A percentile compares a stretch with the other conserved stretches of the same genome.
These are phyloP conservation scores for Fusarium guadeloupense DNA, from an alignment of 2,329 filamentous ascomycete species.

Conservation along the genomic window DNA sequence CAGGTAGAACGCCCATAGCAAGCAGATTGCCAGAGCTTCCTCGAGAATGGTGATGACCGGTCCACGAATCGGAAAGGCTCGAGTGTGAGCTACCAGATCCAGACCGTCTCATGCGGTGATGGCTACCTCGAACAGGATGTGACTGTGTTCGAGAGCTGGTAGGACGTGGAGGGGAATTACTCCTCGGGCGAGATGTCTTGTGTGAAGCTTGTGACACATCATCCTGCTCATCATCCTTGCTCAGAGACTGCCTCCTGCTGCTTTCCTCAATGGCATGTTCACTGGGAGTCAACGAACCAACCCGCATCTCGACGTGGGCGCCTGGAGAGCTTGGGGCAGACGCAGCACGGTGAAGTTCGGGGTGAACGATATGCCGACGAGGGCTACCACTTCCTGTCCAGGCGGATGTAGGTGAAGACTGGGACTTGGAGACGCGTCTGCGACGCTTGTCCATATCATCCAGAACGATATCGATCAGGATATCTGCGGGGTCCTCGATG, in stretches of 20 bases:
- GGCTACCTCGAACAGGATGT: slow-evolving; percentile 71
- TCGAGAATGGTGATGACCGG: slow-evolving; percentile 64
- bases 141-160: slow-evolving; percentile 77
- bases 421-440: slow-evolving; percentile 85
- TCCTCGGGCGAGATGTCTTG: slow-evolving; percentile 68
- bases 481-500: slow-evolving; percentile 88
- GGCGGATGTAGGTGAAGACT: slow-evolving; percentile 79
- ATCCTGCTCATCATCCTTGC: slow-evolving; percentile 58
- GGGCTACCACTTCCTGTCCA: slow-evolving; percentile 69
- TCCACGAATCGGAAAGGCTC: slow-evolving; percentile 71
- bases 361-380: slow-evolving; percentile 65
- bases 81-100: slow-evolving; percentile 95
- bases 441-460: slow-evolving; percentile 96
- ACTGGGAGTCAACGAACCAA: slow-evolving; percentile 67
- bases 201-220: slow-evolving; percentile 53
- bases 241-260: slow-evolving; percentile 54
- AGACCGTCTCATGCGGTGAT: slow-evolving; percentile 82
- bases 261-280: slow-evolving; percentile 58
- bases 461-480: slow-evolving; percentile 90
- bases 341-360: slow-evolving; percentile 72
- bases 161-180: slow-evolving; percentile 83
- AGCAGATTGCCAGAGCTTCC: slow-evolving; percentile 84
- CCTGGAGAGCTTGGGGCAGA: slow-evolving; percentile 74
- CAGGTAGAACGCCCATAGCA: slow-evolving; percentile 74
- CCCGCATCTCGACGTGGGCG: slow-evolving; percentile 60